Base-by-base conservation (phyloP, 495 filamentous ascomycete species). In the Aspergillus sclerotiicarbonarius region DNA sequence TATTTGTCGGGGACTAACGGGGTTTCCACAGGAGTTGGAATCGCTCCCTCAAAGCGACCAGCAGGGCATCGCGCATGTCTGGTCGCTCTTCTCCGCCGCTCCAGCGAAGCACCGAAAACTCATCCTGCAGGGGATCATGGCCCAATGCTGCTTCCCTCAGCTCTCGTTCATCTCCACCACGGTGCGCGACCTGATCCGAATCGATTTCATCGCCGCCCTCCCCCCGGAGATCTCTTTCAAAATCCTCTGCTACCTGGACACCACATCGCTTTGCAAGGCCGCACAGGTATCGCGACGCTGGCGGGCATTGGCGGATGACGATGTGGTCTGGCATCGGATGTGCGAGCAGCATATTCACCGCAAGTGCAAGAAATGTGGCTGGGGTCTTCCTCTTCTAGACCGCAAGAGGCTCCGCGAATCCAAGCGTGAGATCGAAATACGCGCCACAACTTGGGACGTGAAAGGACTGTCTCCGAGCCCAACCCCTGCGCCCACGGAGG, bases 271-370 rank as follows among this genome's bases (percentile, higher is more conserved):
- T 8, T 98, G 95, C 78, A 96, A 96, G 69, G 94, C 93, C 8
- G 91, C 95, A 3, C 95, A 97, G 71, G 95, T 99, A 37, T 96
- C 91, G 68, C 85, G 84, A 54, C 81, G 85, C 56, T 99, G 94
- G 94, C 83, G 89, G 56, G 80, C 80, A 51, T 71, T 99, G 25
- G 94, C 94, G 2, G 95, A 97, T 69, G 92, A 96, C 67, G 93
- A 99, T 73, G 87, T 96, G 21, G 94, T 99, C 2, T 99, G 94
- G 94, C 93, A 97, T 62, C 88, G 87, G 54, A 98, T 99, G 93
- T 99, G 94, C 67, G 92, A 97, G 75, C 94, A 99, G 66, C 94
- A 99, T 65, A 98, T 96, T 53, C 91, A 94, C 63, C 82, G 92
- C 50, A 98, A 96, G 69, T 99, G 94, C 74, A 92, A 86, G 49